Evolutionary conservation across 2,329 filamentous ascomycete species (phyloP).

Genomic region (Fusarium compactum): DNA sequence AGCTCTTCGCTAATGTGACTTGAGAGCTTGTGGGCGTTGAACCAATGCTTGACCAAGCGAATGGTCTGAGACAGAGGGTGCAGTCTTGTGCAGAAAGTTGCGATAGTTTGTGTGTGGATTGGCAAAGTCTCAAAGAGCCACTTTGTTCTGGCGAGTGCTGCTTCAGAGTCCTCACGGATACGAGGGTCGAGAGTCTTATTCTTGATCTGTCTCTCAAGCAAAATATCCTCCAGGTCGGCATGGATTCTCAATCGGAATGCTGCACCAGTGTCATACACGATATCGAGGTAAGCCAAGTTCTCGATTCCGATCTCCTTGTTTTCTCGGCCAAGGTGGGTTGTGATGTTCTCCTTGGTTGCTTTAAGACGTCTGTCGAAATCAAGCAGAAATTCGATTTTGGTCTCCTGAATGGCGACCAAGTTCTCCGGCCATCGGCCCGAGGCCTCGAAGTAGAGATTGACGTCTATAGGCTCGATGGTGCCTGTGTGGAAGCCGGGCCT

Average conservation of each 20-base stretch:
- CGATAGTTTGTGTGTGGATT: constrained; percentile 83
- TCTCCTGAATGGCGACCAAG: constrained; percentile 88
- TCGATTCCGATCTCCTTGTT: constrained; percentile 75
- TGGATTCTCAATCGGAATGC: constrained; percentile 89
- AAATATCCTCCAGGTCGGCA: constrained; percentile 84
- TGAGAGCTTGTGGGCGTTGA: constrained; percentile 82
- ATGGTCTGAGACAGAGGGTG: constrained; percentile 85
- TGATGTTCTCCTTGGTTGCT: constrained; percentile 69
- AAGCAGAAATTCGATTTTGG: constrained; percentile 90
- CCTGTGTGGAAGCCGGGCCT: constrained; percentile 59
- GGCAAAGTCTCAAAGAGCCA: constrained; percentile 79
- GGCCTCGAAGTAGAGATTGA: constrained; percentile 91
- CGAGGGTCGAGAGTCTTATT: constrained; percentile 76
- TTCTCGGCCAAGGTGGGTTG: constrained; percentile 82
- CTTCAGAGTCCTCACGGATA: constrained; percentile 75
- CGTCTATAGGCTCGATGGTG: constrained; percentile 72
- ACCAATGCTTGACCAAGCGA: constrained; percentile 90
- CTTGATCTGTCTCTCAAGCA: constrained; percentile 83
- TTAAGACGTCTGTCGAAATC: constrained; percentile 79
- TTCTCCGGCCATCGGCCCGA: constrained; percentile 96
- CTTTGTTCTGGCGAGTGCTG: constrained; percentile 77
- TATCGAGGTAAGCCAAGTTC: constrained; percentile 86
- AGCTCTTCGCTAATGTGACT: constrained; percentile 83
- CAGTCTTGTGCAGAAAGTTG: constrained; percentile 83
- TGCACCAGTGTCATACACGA: constrained; percentile 77